A percentile compares a stretch with the other conserved stretches of the same genome.
Conservation (phyloP, 148 eudicot genomes). For the Hydrangea macrophylla region DNA sequence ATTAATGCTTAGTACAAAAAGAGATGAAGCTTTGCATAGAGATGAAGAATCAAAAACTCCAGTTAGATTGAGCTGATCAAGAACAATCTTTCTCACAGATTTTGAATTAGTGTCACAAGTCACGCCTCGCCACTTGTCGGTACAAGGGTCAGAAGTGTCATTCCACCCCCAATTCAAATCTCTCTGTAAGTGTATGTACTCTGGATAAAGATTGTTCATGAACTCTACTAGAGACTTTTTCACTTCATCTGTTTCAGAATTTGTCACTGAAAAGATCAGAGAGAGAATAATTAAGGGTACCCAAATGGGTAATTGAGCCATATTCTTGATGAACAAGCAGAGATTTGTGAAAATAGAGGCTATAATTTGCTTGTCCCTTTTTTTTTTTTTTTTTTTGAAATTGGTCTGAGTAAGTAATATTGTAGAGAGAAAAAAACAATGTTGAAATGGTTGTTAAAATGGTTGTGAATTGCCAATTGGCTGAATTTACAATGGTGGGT, state of each 20-base stretch:
- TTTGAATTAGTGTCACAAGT: background rate
- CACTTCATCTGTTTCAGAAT: constrained; percentile 23
- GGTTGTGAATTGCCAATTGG: too few species aligned
- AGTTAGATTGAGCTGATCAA: constrained; percentile 22
- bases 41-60: constrained; percentile 32
- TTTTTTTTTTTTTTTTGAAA: too few species aligned
- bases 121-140: constrained; percentile 17
- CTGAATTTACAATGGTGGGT: background rate
- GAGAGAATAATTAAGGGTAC: background rate
- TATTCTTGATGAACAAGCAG: background rate
- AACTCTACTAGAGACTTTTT: constrained; percentile 23
- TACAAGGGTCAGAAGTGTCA: constrained; percentile 26
- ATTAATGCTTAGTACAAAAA: constrained; percentile 25
- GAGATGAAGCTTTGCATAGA: constrained; percentile 21
- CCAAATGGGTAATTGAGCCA: background rate
- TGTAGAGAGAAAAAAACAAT: too few species aligned
- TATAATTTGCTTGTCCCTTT: too few species aligned
- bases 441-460: too few species aligned
- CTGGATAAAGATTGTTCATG: constrained; percentile 29
- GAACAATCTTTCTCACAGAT: constrained; percentile 27
- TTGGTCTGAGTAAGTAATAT: too few species aligned
- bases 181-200: background rate
- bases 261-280: constrained; percentile 7
- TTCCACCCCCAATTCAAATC: constrained; percentile 34
- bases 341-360: background rate